Evolutionary conservation across 306 rosid genomes (phyloP), one percentile per base, ranked within the genome.

Genomic region (Mimosa bimucronata): DNA sequence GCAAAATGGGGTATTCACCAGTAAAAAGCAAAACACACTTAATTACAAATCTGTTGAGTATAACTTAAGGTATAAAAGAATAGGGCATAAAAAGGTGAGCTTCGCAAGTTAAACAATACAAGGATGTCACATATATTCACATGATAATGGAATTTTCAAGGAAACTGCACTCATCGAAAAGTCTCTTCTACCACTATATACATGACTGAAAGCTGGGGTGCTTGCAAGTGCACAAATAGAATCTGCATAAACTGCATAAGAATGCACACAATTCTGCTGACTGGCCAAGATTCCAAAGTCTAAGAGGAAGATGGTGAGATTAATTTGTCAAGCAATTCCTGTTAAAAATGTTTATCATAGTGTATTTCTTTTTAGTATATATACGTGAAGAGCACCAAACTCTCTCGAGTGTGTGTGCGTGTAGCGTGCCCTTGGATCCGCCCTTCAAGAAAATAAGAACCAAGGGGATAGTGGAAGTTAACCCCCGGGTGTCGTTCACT

Each of bases 241-340:
- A 87, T 95, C 99, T 45, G 98, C 91, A 87, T 95, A 98, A 81
- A 95, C 99, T 34, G 98, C 99, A 87, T 95, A 95, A 58, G 99
- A 89, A 89, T 95, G 99, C 82, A 95, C 81, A 77, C 99, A 95
- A 80, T 98, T 88, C 80, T 95, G 99, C 90, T 93, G 98, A 80
- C n/a, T n/a, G n/a, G n/a, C 98, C 97, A 85, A 95, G 92, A 91
- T 95, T 98, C 99, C 99, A 95, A 40, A 95, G 93, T 84, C 99
- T 95, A 77, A 57, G 68, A 83, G 83, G 81, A 79, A 85, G 29
- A 82, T 66, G 77, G 76, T 48, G 61, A 73, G 30, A 67, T 72
- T 41, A 50, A 70, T 85, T 69, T 76, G 81, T 77, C 40, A 40
- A 50, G 29, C 10, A 25, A 23, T 30, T 64, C 25, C 52, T 84